Base-by-base conservation (phyloP, 1,284 basidiomycete species). In the Termitomyces sp. region DNA sequence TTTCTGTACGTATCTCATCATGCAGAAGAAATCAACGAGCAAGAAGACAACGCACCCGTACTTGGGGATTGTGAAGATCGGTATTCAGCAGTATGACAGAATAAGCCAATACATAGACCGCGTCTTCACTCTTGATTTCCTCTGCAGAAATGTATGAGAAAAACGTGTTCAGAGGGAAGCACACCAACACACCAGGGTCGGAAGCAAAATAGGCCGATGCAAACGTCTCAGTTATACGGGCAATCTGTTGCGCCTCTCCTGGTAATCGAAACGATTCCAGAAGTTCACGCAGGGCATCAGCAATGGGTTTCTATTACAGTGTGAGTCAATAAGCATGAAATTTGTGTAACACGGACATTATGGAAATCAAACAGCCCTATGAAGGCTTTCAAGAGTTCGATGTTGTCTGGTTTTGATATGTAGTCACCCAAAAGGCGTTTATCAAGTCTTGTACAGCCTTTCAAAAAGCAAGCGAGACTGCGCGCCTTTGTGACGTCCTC, bases 81-180 rank as follows among this genome's bases (percentile, higher is more conserved):
- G 97, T 99, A 71, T 99, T 99, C 55, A 99, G 83, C 94, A 99
- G 86, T 70, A 99, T 98, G 60, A 99, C 88, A 0, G 96, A 98
- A 70, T 89, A 99, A 0, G 96, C 84, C 26, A 99, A 74, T 2
- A 99, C 90, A 71, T 98, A 97, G 21, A 94, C 92, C 1, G 96
- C 92, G 69, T 99, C 97, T 71, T 94, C 86, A 42, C 79, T 89
- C 65, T 90, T 92, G 63, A 99, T 89, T 66, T 95, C 95, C 46
- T 83, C 91, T 89, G 59, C 13, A 57, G 40, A 53, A 7, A 30
- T 42, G 10, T 46, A 39, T 51, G 17, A 51, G 33, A 44, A 30
- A 21, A 52, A 46, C 30, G 40, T 34, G 19, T 33, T 31, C 53
- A 42, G 19, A n/a, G 26, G 13, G 39, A 52, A 49, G 26, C 13